Evolutionary conservation across 2,329 filamentous ascomycete genomes (phyloP).

Genomic region (Aspergillus sp.): DNA sequence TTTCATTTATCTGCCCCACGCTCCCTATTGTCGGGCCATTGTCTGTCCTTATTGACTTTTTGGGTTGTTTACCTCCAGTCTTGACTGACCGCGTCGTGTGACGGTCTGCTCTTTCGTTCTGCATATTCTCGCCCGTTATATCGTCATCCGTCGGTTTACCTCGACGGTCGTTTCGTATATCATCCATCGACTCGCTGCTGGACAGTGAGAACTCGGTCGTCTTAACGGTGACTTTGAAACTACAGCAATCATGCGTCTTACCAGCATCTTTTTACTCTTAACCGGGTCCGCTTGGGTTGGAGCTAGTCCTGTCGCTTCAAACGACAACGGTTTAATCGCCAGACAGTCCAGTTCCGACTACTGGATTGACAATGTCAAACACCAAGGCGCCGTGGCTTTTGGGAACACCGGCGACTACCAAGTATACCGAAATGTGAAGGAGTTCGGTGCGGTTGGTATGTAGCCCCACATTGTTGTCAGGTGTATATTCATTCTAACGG

Average conservation of each 20-base stretch:
- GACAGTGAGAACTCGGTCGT: conserved; percentile 25
- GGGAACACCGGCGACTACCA: conserved; percentile 59
- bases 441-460: conserved; percentile 71
- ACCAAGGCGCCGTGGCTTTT: conserved; percentile 69
- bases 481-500: conserved; percentile 20
- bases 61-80: not conserved
- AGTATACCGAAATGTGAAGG: conserved; percentile 74
- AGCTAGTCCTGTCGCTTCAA: conserved; percentile 29
- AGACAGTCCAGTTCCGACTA: conserved; percentile 50
- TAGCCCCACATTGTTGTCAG: conserved; percentile 28
- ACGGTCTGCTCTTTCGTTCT: not conserved
- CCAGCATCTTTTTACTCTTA: conserved; percentile 33
- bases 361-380: conserved; percentile 71
- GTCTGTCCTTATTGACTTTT: conserved; percentile 9
- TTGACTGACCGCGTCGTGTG: conserved; percentile 14
- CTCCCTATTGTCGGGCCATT: not conserved
- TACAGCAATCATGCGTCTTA: conserved; percentile 25
- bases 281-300: conserved; percentile 2
- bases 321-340: conserved; percentile 15
- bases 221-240: conserved; percentile 24
- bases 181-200: conserved; percentile 24
- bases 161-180: conserved; percentile 9
- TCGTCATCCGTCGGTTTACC: conserved; percentile 13
- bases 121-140: not conserved
- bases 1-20: not conserved